Evolutionary conservation across 148 eudicot species (phyloP), one percentile per base, ranked within the genome.

Genomic region (Oxyria digyna): DNA sequence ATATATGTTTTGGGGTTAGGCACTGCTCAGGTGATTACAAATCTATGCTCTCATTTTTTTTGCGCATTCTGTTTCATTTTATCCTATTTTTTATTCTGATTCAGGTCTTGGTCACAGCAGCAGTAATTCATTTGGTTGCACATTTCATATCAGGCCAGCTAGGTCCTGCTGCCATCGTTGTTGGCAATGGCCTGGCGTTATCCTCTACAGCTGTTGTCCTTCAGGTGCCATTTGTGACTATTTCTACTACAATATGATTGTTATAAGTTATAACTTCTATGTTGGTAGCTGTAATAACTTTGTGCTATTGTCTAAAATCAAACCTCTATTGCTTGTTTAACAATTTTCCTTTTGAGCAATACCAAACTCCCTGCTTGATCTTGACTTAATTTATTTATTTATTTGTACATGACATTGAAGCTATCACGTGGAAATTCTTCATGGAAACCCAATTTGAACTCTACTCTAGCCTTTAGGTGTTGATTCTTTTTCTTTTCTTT

Each of bases 1-100:
- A 94, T 90, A 78, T 94, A 94, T 83, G 98, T 90, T 74, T 94
- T 94, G 76, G 98, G 98, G 54, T 82, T 94, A 87, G 98, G 98
- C 73, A 82, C 92, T 67, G 92, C 98, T 71, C 98, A 94, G 98
- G 98, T 90, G 78, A 78, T 78, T 49, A 29, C 27, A 37, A 67
- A 71, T 23, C 6, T 20, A 37, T 45, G 57, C 38, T 50, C 23
- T 45, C 45, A 41, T 75, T 75, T 55, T 68, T 59, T 59, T 26
- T 31, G 49, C 41, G 45, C 55, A 73, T 21, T 32, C 17, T 71
- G 52, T 20, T 48, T 59, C 32, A 49, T 8, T 40, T 8, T 50
- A 13, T 21, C 49, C 63, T 73, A 45, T n/a, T 49, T 42, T 4
- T 62, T 12, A 18, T 62, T 13, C 52, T 50, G 55, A 68, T 80